These are phyloP conservation scores for Colletotrichum echinochloae DNA, from an alignment of 2,329 filamentous ascomycete genomes.

Conservation along the genomic window DNA sequence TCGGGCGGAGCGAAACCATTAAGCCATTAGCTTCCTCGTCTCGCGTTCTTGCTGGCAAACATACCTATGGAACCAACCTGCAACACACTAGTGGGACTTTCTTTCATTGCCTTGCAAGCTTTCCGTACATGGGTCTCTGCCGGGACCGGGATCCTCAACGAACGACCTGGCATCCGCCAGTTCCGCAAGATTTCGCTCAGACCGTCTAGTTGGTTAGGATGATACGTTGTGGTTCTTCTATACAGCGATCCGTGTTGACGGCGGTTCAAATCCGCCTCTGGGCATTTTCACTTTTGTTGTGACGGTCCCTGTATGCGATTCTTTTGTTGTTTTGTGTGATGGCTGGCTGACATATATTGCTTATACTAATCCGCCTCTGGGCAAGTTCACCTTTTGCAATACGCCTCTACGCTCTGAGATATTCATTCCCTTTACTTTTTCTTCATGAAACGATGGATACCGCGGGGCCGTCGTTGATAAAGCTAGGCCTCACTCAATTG, in stretches of 20 bases:
- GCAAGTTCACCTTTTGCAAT: not conserved
- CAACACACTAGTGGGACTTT: not conserved
- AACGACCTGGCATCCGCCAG: constrained; percentile 2
- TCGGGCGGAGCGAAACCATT: too few species aligned
- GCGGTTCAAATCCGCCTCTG: constrained; percentile 41
- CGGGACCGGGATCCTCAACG: not conserved
- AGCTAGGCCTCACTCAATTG: too few species aligned
- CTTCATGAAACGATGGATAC: not conserved
- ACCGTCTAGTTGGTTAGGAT: constrained; percentile 42
- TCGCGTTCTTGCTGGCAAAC: not conserved
- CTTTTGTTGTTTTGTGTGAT: too few species aligned
- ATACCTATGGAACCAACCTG: not conserved
- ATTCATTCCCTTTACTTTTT: too few species aligned
- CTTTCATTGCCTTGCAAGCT: not conserved
- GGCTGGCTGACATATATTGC: too few species aligned
- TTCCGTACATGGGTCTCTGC: constrained; percentile 9
- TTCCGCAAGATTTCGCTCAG: constrained; percentile 18
- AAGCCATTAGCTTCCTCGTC: not conserved
- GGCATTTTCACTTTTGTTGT: constrained; percentile 6
- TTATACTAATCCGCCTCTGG: constrained; percentile 41
- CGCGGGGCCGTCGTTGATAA: not conserved
- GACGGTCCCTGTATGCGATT: too few species aligned
- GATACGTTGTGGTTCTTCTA: constrained; percentile 40
- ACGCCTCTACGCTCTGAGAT: too few species aligned
- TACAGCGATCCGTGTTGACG: constrained; percentile 40